These are phyloP conservation scores for Myxozyma geophila DNA, from an alignment of 805 yeast species.

Conservation along the genomic window DNA sequence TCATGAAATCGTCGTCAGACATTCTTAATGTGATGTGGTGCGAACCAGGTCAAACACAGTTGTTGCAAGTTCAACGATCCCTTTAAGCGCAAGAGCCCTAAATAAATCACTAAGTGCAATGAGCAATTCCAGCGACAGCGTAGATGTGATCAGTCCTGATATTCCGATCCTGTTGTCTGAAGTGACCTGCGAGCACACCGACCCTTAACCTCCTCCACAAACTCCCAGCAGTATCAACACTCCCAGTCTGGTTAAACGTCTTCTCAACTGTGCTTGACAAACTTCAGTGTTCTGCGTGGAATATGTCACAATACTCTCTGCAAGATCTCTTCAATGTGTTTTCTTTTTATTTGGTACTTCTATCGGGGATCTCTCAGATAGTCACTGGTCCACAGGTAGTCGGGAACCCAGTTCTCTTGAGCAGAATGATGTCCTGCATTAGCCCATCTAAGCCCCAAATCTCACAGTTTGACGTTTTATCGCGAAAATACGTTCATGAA, in stretches of 20 bases:
- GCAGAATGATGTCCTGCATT: neutral
- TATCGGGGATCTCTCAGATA: constrained; percentile 9
- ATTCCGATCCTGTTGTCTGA: too few species aligned
- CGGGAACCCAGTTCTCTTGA: neutral
- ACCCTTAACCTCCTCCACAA: too few species aligned
- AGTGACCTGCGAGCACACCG: too few species aligned
- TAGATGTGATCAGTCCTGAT: too few species aligned
- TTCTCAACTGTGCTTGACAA: too few species aligned
- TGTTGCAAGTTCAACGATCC: too few species aligned
- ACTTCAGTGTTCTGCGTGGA: neutral
- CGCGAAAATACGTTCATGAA: neutral
- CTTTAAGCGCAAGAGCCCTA: too few species aligned
- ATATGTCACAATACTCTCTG: neutral
- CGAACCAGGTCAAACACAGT: too few species aligned
- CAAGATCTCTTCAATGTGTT: neutral
- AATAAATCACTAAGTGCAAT: too few species aligned
- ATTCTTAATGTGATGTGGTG: constrained; percentile 23
- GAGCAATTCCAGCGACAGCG: too few species aligned
- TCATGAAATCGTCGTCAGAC: constrained; percentile 50
- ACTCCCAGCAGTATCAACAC: neutral
- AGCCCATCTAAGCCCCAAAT: neutral
- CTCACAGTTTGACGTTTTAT: neutral
- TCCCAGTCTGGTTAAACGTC: neutral
- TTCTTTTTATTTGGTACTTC: neutral
- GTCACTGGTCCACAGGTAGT: constrained; percentile 7